These are phyloP conservation scores for Diplodia intermedia DNA, from an alignment of 2,329 filamentous ascomycete genomes.

Conservation along the genomic window DNA sequence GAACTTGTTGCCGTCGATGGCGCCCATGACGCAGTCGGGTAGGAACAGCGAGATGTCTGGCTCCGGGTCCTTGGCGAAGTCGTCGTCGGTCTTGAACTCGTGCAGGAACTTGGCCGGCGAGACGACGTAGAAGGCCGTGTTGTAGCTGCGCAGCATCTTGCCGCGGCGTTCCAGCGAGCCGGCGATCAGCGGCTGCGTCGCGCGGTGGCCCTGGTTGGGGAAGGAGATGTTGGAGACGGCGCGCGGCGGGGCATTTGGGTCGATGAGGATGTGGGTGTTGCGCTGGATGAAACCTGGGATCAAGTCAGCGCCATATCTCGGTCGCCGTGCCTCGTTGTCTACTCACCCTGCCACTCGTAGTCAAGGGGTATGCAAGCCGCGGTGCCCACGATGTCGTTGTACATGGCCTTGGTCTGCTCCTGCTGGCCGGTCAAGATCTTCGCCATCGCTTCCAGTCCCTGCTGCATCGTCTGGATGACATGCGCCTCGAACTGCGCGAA, in stretches of 20 bases:
- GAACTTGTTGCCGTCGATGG: conserved; percentile 80
- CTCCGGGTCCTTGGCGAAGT: conserved; percentile 72
- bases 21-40: conserved; percentile 83
- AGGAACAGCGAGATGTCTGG: conserved; percentile 92
- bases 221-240: conserved; percentile 77
- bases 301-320: neutral
- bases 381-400: conserved; percentile 80
- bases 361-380: conserved; percentile 79
- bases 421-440: conserved; percentile 79
- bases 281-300: conserved; percentile 69
- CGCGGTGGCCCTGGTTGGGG: conserved; percentile 83
- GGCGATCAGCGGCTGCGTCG: conserved; percentile 84
- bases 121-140: conserved; percentile 85
- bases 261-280: conserved; percentile 74
- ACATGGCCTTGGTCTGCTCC: conserved; percentile 80
- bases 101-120: conserved; percentile 89
- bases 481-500: conserved; percentile 89
- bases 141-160: conserved; percentile 82
- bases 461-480: conserved; percentile 80
- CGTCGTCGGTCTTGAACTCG: conserved; percentile 94
- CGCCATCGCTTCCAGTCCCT: conserved; percentile 82
- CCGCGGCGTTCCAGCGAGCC: conserved; percentile 90
- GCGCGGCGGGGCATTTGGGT: conserved; percentile 76
- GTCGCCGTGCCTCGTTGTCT: neutral
- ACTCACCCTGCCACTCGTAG: conserved; percentile 81